These are phyloP conservation scores for Cylindrotheca fusiformis DNA, from an alignment of 108 stramenopile species.

Conservation along the genomic window DNA sequence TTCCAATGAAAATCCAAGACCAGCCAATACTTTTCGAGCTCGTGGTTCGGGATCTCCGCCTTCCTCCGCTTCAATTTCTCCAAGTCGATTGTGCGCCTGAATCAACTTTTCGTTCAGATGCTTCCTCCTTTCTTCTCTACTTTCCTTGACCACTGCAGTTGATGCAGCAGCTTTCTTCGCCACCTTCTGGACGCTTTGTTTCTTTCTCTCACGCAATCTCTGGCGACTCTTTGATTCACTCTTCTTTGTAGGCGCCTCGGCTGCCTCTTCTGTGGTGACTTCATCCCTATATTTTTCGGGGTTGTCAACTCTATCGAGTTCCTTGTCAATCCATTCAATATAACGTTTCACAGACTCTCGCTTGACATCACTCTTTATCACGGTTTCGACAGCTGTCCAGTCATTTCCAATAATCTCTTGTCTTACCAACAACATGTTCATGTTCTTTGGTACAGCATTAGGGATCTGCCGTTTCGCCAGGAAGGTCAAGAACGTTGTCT, in stretches of 20 bases:
- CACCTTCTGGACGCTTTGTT: constrained; percentile 5
- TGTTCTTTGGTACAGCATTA: constrained; percentile 55
- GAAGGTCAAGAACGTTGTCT: constrained; percentile 68
- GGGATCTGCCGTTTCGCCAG: constrained; percentile 17
- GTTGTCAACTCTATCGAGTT: constrained; percentile 52
- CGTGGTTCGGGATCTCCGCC: constrained; percentile 57
- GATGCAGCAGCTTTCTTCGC: constrained; percentile 20
- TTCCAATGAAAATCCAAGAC: constrained; percentile 84
- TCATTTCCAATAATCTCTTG: constrained; percentile 78
- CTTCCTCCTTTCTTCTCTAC: constrained; percentile 36
- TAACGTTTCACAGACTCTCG: constrained; percentile 60
- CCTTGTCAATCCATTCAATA: constrained; percentile 49
- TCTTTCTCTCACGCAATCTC: constrained; percentile 34
- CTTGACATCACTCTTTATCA: constrained; percentile 67
- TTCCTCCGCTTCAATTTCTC: constrained; percentile 63
- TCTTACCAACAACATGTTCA: constrained; percentile 66
- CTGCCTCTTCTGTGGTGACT: not conserved
- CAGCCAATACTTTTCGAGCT: constrained; percentile 66
- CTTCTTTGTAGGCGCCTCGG: not conserved
- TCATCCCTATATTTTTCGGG: not conserved
- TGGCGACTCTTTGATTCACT: constrained; percentile 32
- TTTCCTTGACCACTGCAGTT: constrained; percentile 20
- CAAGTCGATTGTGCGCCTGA: constrained; percentile 52
- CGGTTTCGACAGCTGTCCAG: constrained; percentile 54
- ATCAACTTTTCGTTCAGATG: constrained; percentile 39